Evolutionary conservation across 768 basidiomycete species (phyloP), one percentile per base, ranked within the genome.

Genomic region (Astraeus odoratus): DNA sequence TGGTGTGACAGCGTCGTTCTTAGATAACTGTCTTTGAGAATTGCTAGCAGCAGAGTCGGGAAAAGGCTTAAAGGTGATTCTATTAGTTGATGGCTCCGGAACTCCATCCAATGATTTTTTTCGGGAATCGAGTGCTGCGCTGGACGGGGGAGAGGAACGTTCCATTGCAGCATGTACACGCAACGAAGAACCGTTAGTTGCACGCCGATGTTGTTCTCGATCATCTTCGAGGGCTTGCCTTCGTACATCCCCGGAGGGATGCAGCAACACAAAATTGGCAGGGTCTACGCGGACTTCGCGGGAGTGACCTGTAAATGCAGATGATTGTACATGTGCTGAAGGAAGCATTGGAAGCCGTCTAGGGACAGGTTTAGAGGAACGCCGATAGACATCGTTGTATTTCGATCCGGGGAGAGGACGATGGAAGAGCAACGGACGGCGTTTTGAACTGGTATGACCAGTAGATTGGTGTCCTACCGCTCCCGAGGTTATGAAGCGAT

Each of bases 11-110:
- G 16, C 20, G 36, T 50, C 38, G 39, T 20, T 36, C 23, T 47
- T 33, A 34, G 20, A 8, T 24, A 15, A 19, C 22, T 61, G 65
- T 37, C 22, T 37, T 13, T 13, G 12, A 13, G 36, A 26, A 68
- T 57, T 29, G 61, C 54, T 4, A 61, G 22, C 9, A 22, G 35
- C 16, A 7, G 43, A 20, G 15, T 24, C n/a, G 25, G 22, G 16
- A 37, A 37, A 19, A 37, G 18, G 13, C 12, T 37, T 22, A 13
- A 3, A 18, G 5, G 3, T 23, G 1, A 13, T 20, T 5, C 20
- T 2, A 37, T 37, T 20, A 13, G 36, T 3, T 15, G 36, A 37
- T 20, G 8, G 7, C n/a, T n/a, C n/a, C n/a, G n/a, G n/a, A n/a
- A n/a, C n/a, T n/a, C n/a, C n/a, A n/a, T n/a, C n/a, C n/a, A n/a